phyloP scores from a whole-genome alignment of 371 early-diverging fungal genomes.

The Syncephalis fuscata region DNA sequence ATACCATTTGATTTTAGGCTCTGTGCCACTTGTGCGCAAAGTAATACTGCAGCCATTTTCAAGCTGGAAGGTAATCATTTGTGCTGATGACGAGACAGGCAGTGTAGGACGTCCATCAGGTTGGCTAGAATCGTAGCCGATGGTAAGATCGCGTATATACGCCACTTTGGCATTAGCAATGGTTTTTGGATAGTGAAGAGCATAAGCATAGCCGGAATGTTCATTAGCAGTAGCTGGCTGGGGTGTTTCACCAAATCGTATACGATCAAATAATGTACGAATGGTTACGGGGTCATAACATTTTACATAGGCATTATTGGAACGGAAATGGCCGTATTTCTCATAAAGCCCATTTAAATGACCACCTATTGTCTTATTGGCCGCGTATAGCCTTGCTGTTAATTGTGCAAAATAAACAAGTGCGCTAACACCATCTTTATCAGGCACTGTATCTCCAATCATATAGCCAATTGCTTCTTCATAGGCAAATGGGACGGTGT shows the following conservation, averaged over 20 bases:
- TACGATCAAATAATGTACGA: slow-evolving; percentile 51
- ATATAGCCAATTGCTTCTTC: slow-evolving; percentile 93
- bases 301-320: slow-evolving; percentile 77
- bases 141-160: slow-evolving; percentile 72
- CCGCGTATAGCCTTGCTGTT: slow-evolving; percentile 44
- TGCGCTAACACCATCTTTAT: slow-evolving; percentile 79
- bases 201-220: slow-evolving; percentile 15
- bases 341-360: slow-evolving; percentile 58
- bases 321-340: slow-evolving; percentile 70
- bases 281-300: slow-evolving; percentile 62
- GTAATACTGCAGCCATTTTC: slow-evolving; percentile 57
- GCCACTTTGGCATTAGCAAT: slow-evolving; percentile 51
- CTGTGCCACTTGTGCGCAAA: slow-evolving; percentile 70
- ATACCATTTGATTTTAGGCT: slow-evolving; percentile 94
- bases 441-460: slow-evolving; percentile 52
- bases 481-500: slow-evolving; percentile 60
- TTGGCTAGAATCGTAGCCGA: slow-evolving; percentile 65
- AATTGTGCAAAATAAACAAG: slow-evolving; percentile 70
- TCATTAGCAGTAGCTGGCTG: slow-evolving; percentile 3
- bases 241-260: slow-evolving; percentile 49
- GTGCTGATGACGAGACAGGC: slow-evolving; percentile 61
- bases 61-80: slow-evolving; percentile 85
- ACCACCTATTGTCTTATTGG: slow-evolving; percentile 34
- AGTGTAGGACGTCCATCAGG: slow-evolving; percentile 44
- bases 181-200: slow-evolving; percentile 46